phyloP scores from a whole-genome alignment of 176 grass and related monocot genomes.

The Stipa capillata region DNA sequence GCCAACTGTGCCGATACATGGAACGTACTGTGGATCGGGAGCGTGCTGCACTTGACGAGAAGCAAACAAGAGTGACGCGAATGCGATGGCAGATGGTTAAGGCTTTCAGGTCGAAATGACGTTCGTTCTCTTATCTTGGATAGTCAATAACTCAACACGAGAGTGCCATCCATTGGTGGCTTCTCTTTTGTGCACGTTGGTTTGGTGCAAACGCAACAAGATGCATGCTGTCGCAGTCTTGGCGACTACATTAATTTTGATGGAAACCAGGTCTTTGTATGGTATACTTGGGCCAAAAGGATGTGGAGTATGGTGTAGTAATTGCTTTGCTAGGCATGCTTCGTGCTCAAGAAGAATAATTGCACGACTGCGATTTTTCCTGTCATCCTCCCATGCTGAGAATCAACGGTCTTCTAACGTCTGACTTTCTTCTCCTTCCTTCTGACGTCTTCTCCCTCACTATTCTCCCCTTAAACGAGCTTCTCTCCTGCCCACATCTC shows the following conservation, averaged over 20 bases:
- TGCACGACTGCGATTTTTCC: no score
- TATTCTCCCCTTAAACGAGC: no score
- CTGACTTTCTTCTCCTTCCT: no score
- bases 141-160: conserved; percentile 5
- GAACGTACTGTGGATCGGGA: not conserved
- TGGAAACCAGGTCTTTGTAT: not conserved
- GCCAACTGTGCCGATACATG: not conserved
- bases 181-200: conserved; percentile 21
- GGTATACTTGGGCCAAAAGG: not conserved
- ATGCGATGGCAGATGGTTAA: not conserved
- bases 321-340: not conserved
- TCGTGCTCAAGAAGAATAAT: not conserved
- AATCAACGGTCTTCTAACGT: no score
- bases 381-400: no score
- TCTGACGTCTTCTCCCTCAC: no score
- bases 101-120: not conserved
- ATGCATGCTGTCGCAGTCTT: not conserved
- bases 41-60: not conserved
- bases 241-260: not conserved
- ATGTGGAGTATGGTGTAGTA: not conserved
- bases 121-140: not conserved
- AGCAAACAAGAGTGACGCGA: not conserved
- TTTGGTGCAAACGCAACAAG: not conserved
- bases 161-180: not conserved
- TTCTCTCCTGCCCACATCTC: no score